Percentiles rank a stretch among this genome's conserved stretches.
phyloP scores from a whole-genome alignment of 257 asterid species.

The Solanum arcanum region DNA sequence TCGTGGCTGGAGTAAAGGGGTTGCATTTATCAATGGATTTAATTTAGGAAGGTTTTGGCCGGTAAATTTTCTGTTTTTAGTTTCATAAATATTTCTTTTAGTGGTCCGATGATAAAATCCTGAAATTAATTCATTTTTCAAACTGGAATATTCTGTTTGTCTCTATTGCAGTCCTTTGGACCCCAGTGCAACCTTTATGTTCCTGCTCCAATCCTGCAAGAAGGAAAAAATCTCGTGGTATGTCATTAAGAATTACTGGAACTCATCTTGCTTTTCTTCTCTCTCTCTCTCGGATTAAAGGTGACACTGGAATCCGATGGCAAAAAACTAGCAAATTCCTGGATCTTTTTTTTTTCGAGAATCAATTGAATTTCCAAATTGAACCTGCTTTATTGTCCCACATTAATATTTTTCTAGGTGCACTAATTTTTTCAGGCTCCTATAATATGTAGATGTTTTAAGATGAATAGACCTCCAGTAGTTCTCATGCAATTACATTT shows the following conservation, averaged over 20 bases:
- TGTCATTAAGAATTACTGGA: background rate
- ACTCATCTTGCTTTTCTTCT: background rate
- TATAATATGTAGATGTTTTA: background rate
- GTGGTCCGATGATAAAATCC: background rate
- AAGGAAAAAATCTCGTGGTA: slow-evolving; percentile 71
- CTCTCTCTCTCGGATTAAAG: background rate
- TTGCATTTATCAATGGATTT: slow-evolving; percentile 59
- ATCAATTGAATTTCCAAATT: background rate
- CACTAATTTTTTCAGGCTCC: background rate
- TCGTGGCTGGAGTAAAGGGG: slow-evolving; percentile 85
- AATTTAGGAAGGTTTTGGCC: slow-evolving; percentile 93
- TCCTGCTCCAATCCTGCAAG: slow-evolving; percentile 75
- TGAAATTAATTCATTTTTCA: background rate
- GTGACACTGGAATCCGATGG: background rate
- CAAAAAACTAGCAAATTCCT: background rate
- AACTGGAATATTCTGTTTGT: slow-evolving; percentile 1
- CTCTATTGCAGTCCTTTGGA: slow-evolving; percentile 56
- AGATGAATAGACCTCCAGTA: background rate
- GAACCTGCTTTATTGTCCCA: background rate
- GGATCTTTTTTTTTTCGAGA: background rate
- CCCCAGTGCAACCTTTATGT: slow-evolving; percentile 92
- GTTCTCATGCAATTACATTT: background rate
- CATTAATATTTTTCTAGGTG: background rate
- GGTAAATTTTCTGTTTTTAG: slow-evolving; percentile 22
- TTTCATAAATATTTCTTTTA: background rate